Base-by-base conservation (phyloP, 352 stramenopile species). In the Phytophthora agathidicida region DNA sequence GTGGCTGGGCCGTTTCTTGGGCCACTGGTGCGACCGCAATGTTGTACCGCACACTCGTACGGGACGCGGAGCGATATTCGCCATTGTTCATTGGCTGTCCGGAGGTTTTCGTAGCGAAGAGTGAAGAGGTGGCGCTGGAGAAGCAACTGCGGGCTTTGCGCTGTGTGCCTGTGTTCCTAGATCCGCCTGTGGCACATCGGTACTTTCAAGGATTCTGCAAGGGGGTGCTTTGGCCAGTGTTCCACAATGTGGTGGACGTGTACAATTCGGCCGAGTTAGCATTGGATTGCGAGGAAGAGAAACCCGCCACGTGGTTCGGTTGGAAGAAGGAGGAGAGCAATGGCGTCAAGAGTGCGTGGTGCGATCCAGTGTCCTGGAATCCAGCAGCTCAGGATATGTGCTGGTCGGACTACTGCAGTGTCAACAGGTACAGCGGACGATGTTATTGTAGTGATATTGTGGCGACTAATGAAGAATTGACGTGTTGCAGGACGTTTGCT, bases 241-340 rank as follows among this genome's bases (percentile, higher is more conserved):
- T 99, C 60, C 97, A 99, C 75, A 98, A 99, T 68, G 90, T 98
- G 5, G 88, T 98, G 27, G 96, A 98, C 53, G 94, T 99, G 1
- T 99, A 99, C 70, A 92, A 91, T 53, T 87, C 80, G 32, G 82
- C 83, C 16, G 66, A 88, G 60, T 70, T 92, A 17, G 61, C 73
- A 30, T 65, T 92, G 13, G 84, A 92, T 53, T 69, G 77, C 16
- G 68, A 58, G 27, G 36, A 54, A 14, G 16, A 59, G 33, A 42
- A 53, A 11, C 49, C 17, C 6, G 26, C 42, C 20, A 17, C 20
- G n/a, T 71, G 51, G 57, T 65, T 65, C 27, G 42, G 35, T 47
- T 43, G 31, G 11, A 53, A 39, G 47, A 45, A 64, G 20, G 57
- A 68, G 19, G 56, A 47, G 5, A 42, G 7, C 3, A 23, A 38